Evolutionary conservation across 1,284 basidiomycete species (phyloP).

Genomic region (Fomitiporia mediterranea): DNA sequence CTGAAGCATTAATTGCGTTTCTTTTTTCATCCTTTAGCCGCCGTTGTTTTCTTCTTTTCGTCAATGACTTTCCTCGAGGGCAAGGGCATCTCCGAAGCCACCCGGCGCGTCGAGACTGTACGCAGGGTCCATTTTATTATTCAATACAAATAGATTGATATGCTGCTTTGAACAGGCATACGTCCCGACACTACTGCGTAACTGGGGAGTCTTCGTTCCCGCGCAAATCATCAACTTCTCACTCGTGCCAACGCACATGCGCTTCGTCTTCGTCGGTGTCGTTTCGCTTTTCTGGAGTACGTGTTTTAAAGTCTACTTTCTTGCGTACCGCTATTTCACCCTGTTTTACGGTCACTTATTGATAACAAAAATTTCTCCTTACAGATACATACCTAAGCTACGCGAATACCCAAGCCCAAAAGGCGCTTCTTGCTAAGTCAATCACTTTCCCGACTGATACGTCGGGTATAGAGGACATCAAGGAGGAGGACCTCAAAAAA

Average conservation of each 20-base stretch:
- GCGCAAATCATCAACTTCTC: slow-evolving; percentile 81
- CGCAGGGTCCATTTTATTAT: slow-evolving; percentile 22
- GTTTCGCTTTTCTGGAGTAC: slow-evolving; percentile 86
- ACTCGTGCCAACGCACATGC: slow-evolving; percentile 72
- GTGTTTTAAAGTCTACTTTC: no score
- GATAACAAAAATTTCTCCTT: background rate
- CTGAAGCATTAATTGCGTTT: slow-evolving; percentile 8
- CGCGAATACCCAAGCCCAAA: slow-evolving; percentile 18
- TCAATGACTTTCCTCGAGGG: slow-evolving; percentile 73
- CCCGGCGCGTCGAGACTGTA: slow-evolving; percentile 52
- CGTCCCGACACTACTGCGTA: slow-evolving; percentile 63
- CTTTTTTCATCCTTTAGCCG: no score
- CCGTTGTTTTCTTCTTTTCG: slow-evolving; percentile 69
- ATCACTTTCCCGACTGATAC: no score
- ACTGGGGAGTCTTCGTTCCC: slow-evolving; percentile 78
- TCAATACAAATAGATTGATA: background rate
- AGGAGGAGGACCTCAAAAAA: no score
- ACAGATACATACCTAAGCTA: slow-evolving; percentile 24
- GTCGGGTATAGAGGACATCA: no score
- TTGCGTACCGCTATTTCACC: slow-evolving; percentile 28
- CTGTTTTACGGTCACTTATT: slow-evolving; percentile 22
- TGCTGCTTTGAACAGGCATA: slow-evolving; percentile 47
- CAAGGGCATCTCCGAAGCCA: slow-evolving; percentile 49
- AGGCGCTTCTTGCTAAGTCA: slow-evolving; percentile 9
- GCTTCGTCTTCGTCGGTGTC: slow-evolving; percentile 72